These are phyloP conservation scores for Neoscytalidium dimidiatum DNA, from an alignment of 2,329 filamentous ascomycete genomes.

Conservation along the genomic window DNA sequence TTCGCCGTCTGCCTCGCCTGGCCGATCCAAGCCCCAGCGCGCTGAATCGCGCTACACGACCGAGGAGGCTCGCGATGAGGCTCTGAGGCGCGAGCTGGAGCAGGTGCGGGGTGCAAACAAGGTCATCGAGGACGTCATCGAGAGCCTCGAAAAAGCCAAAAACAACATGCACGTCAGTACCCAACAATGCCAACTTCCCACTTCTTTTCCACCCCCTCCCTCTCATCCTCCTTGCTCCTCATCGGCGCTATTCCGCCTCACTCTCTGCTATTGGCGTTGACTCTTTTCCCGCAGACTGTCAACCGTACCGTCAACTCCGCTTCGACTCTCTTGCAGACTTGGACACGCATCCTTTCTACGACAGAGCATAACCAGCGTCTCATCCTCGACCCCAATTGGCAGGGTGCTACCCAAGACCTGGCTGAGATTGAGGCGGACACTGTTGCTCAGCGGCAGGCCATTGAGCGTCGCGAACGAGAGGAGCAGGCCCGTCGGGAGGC, in stretches of 20 bases:
- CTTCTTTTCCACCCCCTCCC: too few species aligned
- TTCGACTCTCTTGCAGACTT: conserved; percentile 87
- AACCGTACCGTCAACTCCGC: conserved; percentile 83
- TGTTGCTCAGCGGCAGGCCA: conserved; percentile 70
- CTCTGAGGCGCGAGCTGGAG: conserved; percentile 76
- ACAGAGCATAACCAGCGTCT: conserved; percentile 96
- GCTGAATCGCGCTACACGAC: conserved; percentile 59
- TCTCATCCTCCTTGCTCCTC: neutral
- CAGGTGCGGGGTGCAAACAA: conserved; percentile 84
- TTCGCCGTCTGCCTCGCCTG: conserved; percentile 43
- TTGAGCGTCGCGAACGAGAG: conserved; percentile 73
- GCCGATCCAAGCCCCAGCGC: conserved; percentile 34
- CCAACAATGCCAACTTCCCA: neutral
- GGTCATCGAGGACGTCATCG: conserved; percentile 77
- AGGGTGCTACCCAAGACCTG: conserved; percentile 83
- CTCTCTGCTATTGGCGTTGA: conserved; percentile 1
- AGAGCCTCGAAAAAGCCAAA: conserved; percentile 70
- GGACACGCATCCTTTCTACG: conserved; percentile 93
- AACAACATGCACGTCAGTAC: conserved; percentile 72
- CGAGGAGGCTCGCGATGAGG: conserved; percentile 70
- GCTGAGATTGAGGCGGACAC: conserved; percentile 84
- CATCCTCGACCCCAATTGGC: conserved; percentile 85
- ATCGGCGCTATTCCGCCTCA: neutral
- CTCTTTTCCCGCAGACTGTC: conserved; percentile 65
- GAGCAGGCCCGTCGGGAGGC: conserved; percentile 78